Percentiles rank a stretch among this genome's conserved stretches.
phyloP scores from a whole-genome alignment of 768 basidiomycete genomes.

The Panaeolus papilionaceus region DNA sequence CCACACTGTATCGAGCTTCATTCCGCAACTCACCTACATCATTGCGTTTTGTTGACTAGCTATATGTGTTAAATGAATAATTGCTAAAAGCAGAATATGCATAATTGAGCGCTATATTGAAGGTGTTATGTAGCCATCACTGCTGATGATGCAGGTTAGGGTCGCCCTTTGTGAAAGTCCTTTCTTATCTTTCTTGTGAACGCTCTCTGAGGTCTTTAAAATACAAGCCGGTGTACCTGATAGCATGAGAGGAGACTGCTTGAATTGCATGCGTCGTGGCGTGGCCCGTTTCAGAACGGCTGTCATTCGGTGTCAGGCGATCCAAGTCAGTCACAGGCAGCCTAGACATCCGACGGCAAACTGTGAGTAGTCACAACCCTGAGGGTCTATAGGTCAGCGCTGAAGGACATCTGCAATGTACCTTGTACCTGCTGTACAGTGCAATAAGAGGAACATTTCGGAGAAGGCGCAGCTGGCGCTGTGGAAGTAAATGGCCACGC shows the following conservation, averaged over 20 bases:
- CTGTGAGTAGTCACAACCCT: too few species aligned
- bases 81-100: neutral
- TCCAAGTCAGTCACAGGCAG: neutral
- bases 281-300: neutral
- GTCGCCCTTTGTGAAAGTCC: neutral
- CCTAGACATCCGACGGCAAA: too few species aligned
- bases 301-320: neutral
- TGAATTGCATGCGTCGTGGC: neutral
- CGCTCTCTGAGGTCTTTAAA: neutral
- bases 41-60: too few species aligned
- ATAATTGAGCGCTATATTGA: neutral
- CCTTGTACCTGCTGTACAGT: too few species aligned
- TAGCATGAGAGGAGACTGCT: neutral
- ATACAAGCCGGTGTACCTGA: neutral
- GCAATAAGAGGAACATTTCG: too few species aligned
- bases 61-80: neutral
- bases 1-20: too few species aligned
- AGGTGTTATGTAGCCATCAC: neutral
- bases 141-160: neutral
- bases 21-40: too few species aligned
- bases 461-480: too few species aligned
- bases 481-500: too few species aligned
- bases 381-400: too few species aligned
- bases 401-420: too few species aligned
- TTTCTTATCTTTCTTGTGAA: conserved; percentile 2